phyloP scores from a whole-genome alignment of 2,329 filamentous ascomycete genomes.

The Colletotrichum cereale region DNA sequence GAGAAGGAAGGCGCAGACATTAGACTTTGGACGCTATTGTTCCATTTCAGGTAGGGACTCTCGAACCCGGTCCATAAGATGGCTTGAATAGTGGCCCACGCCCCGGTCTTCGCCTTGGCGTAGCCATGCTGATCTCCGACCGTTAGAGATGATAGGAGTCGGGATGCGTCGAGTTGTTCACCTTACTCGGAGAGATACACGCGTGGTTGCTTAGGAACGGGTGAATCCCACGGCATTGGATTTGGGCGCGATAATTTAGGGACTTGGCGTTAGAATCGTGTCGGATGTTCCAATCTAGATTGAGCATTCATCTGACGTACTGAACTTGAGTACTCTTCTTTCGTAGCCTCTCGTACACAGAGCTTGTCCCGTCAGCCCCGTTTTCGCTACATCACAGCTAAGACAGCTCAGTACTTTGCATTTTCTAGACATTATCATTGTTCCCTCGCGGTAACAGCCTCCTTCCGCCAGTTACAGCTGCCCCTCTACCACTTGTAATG shows the following conservation, averaged over 20 bases:
- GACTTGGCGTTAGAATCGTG: not conserved
- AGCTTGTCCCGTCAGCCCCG: not conserved
- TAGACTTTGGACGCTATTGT: not conserved
- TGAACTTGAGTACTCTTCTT: not conserved
- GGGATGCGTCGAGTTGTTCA: not conserved
- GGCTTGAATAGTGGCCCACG: too few species aligned
- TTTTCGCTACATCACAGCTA: not conserved
- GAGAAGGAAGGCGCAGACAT: not conserved
- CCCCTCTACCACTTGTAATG: slow-evolving; percentile 2
- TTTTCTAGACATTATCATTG: not conserved
- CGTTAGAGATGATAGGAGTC: not conserved
- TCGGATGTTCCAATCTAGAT: not conserved
- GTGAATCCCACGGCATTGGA: not conserved
- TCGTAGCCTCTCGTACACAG: too few species aligned
- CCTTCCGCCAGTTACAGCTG: too few species aligned
- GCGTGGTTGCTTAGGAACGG: slow-evolving; percentile 37
- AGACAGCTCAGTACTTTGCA: not conserved
- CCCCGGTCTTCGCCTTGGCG: not conserved
- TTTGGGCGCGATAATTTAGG: not conserved
- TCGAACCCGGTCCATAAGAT: not conserved
- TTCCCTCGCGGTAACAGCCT: too few species aligned
- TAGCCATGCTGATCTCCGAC: not conserved
- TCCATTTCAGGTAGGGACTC: not conserved
- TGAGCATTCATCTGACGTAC: not conserved
- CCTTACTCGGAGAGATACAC: not conserved